Evolutionary conservation across 441 rosid genomes (phyloP).

Genomic region (Theobroma grandiflorum): DNA sequence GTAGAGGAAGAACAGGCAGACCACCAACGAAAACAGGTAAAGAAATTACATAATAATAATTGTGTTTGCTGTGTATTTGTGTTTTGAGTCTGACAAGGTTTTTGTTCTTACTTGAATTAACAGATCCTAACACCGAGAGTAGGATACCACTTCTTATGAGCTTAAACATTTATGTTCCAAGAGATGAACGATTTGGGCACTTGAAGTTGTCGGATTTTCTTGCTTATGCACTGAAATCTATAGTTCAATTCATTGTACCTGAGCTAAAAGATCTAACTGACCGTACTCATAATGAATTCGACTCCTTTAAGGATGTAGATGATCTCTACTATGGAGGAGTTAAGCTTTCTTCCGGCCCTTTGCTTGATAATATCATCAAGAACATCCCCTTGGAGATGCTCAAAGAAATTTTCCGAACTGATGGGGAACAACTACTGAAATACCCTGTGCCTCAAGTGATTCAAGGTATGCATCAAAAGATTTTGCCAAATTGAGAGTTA

Average conservation of each 20-base stretch:
- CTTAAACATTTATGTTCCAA: constrained; percentile 73
- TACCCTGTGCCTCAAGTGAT: constrained; percentile 82
- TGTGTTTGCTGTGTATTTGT: not conserved
- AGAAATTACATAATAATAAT: not conserved
- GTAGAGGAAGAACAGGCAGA: constrained; percentile 85
- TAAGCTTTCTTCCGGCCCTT: constrained; percentile 54
- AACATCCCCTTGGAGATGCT: constrained; percentile 70
- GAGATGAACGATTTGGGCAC: constrained; percentile 80
- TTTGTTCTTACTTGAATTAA: not conserved
- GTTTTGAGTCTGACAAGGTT: not conserved
- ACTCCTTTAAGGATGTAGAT: constrained; percentile 59
- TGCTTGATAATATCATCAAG: constrained; percentile 51
- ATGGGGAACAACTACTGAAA: constrained; percentile 55
- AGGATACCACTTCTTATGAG: constrained; percentile 59
- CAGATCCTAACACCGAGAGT: constrained; percentile 68
- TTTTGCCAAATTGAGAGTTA: not conserved
- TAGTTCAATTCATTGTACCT: constrained; percentile 61
- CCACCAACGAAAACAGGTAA: constrained; percentile 54
- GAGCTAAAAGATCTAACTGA: constrained; percentile 56
- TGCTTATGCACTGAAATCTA: constrained; percentile 58
- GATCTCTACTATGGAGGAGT: constrained; percentile 69
- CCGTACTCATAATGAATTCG: constrained; percentile 64
- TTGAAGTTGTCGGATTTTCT: constrained; percentile 76
- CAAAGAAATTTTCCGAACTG: constrained; percentile 63
- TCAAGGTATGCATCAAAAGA: constrained; percentile 49